Evolutionary conservation across 257 asterid genomes (phyloP).

Genomic region (Solanum megistacrolobum): DNA sequence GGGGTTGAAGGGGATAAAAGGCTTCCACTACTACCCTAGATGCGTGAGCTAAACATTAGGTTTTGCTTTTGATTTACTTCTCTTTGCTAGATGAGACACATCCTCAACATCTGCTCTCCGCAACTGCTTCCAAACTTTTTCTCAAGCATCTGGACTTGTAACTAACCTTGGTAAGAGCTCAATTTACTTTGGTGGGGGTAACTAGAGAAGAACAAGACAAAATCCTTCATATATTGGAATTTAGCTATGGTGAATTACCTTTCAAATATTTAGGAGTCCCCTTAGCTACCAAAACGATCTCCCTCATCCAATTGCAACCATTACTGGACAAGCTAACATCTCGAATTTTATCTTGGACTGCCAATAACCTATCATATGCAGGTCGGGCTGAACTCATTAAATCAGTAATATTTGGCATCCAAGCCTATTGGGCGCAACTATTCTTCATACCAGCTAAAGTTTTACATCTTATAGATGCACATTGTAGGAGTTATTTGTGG

Average conservation of each 20-base stretch:
- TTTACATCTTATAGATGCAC: too few species aligned
- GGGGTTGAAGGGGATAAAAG: not conserved
- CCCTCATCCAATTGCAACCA: not conserved
- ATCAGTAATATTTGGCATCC: not conserved
- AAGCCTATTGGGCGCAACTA: not conserved
- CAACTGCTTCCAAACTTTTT: not conserved
- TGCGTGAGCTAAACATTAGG: not conserved
- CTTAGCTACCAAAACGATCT: not conserved
- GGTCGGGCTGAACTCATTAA: not conserved
- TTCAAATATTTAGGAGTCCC: not conserved
- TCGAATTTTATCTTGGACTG: not conserved
- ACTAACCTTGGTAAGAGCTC: not conserved
- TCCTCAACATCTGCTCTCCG: not conserved
- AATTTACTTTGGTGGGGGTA: not conserved
- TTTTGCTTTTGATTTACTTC: not conserved
- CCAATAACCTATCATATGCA: not conserved
- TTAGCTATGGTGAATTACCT: not conserved
- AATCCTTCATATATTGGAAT: not conserved
- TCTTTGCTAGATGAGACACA: not conserved
- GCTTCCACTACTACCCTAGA: not conserved
- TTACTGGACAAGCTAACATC: not conserved
- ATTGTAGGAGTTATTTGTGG: not conserved
- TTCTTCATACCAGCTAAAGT: not conserved
- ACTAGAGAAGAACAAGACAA: not conserved
- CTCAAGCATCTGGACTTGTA: not conserved